phyloP scores from a whole-genome alignment of 805 yeast species.

The Saturnispora besseyi region DNA sequence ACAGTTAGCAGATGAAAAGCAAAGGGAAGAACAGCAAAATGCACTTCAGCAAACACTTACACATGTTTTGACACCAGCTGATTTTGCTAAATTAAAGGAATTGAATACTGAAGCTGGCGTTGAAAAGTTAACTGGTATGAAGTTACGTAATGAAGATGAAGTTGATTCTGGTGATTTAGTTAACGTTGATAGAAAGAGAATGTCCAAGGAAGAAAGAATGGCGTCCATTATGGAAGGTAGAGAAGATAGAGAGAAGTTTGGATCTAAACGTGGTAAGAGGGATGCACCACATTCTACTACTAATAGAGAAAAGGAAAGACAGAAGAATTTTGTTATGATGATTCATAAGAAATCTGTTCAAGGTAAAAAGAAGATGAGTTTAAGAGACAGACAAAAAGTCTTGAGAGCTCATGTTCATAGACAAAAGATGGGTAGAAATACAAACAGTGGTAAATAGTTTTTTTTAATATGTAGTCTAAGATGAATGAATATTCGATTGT shows the following conservation, averaged over 20 bases:
- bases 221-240: slow-evolving; percentile 84
- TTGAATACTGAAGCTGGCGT: slow-evolving; percentile 78
- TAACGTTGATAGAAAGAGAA: slow-evolving; percentile 77
- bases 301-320: slow-evolving; percentile 89
- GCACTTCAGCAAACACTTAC: slow-evolving; percentile 46
- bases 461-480: background rate
- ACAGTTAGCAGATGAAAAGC: slow-evolving; percentile 20
- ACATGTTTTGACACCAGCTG: slow-evolving; percentile 86
- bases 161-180: slow-evolving; percentile 73
- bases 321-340: slow-evolving; percentile 99
- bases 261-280: slow-evolving; percentile 76
- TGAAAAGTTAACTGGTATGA: slow-evolving; percentile 60
- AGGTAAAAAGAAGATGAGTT: slow-evolving; percentile 84
- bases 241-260: slow-evolving; percentile 85
- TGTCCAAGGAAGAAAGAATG: slow-evolving; percentile 81
- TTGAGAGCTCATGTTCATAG: slow-evolving; percentile 78
- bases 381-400: slow-evolving; percentile 84
- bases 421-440: slow-evolving; percentile 56
- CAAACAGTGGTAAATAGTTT: slow-evolving; percentile 5
- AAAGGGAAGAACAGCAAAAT: slow-evolving; percentile 31
- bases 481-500: background rate
- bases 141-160: slow-evolving; percentile 61
- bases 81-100: slow-evolving; percentile 91
- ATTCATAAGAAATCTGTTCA: slow-evolving; percentile 90
- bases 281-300: slow-evolving; percentile 82